Base-by-base conservation (phyloP, 371 early-diverging fungal species). In the Batkoa obscura region DNA sequence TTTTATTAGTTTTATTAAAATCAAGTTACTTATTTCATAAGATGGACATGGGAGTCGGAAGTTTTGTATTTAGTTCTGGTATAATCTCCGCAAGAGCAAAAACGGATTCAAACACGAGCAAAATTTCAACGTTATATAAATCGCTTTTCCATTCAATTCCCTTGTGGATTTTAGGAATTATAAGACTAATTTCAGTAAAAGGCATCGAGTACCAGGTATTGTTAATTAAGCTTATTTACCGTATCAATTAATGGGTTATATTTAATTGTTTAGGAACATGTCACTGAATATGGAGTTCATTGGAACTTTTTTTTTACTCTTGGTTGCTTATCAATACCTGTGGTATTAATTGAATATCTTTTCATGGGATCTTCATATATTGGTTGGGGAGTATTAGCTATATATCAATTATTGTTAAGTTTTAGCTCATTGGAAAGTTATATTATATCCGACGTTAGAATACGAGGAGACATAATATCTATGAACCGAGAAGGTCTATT, bases 301-400 rank as follows among this genome's bases (percentile, higher is more conserved):
- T 97, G 97, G 97, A 97, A 97, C 72, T 97, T 97, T 64, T 97
- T 95, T 64, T 75, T 91, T 57, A 95, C 97, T 0, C 74, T 97
- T 10, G 92, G 86, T 0, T 70, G 86, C 53, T 63, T 97, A 43
- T 88, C 90, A 3, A 68, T 88, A 13, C 74, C 84, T 74, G 75
- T 78, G 36, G 74, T 86, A 31, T 33, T 74, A 15, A 70, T 64
- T 50, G 67, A 70, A 12, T 68, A 57, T 15, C 62, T 70, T 33
- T 68, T 57, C 38, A 39, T 33, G 43, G 56, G 55, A 57, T 46
- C 36, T 59, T 13, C 38, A 31, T 47, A 9, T 38, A 13, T 23
- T 3, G 12, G 13, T 6, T 9, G 51, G 17, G 35, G 9, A 34
- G 34, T 46, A 43, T 6, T 2, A 35, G 10, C 30, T 5, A 23